Conservation (phyloP, 140 eudicot genomes). For the Anethum foeniculum region DNA sequence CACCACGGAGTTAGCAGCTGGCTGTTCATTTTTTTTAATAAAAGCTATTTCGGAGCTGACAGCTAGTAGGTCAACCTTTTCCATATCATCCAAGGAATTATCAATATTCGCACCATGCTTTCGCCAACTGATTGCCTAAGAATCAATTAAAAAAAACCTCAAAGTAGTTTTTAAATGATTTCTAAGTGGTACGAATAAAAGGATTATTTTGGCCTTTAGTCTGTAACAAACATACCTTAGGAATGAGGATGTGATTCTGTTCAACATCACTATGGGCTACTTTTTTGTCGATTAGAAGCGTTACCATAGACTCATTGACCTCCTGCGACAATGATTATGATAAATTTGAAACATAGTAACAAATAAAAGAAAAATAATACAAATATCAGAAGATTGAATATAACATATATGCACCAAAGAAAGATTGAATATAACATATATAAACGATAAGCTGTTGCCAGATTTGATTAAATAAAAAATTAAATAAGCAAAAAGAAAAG, state of each 20-base stretch:
- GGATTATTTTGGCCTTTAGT: not conserved
- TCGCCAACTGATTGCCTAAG: not conserved
- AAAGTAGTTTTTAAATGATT: too few relatives aligned
- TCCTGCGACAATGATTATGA: not conserved
- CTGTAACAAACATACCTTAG: constrained; percentile 3
- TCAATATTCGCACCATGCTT: not conserved
- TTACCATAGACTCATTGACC: not conserved
- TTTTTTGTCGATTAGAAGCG: constrained; percentile 8
- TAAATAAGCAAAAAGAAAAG: not conserved
- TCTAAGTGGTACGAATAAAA: not conserved
- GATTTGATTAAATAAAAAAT: not conserved
- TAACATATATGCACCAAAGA: too few relatives aligned
- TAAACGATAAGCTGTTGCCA: too few relatives aligned
- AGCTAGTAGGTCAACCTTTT: not conserved
- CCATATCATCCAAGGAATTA: not conserved
- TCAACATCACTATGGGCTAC: not conserved
- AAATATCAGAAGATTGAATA: too few relatives aligned
- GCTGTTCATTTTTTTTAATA: too few relatives aligned
- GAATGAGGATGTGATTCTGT: not conserved
- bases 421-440: too few relatives aligned
- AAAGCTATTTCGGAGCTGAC: not conserved
- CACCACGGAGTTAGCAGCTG: not conserved
- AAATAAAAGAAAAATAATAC: too few relatives aligned
- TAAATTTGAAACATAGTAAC: not conserved
- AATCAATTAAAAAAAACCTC: not conserved